Evolutionary conservation across 1,284 basidiomycete species (phyloP).

Genomic region (Termitomyces sp.): DNA sequence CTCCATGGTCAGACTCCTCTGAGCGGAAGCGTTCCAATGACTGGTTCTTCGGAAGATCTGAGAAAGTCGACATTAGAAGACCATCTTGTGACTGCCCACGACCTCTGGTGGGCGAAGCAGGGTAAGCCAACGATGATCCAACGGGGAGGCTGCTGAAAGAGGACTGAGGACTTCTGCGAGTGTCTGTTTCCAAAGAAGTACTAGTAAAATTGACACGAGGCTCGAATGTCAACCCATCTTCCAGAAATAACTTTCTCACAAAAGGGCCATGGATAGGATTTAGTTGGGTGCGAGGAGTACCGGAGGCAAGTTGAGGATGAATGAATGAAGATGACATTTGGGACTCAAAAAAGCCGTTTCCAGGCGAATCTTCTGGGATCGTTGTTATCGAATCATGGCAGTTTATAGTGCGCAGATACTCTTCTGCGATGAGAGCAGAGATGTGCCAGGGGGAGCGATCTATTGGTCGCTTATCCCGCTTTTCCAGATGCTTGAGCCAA

Average conservation of each 20-base stretch:
- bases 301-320: slow-evolving; percentile 13
- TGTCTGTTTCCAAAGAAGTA: slow-evolving; percentile 39
- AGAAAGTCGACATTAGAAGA: neutral
- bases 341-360: slow-evolving; percentile 26
- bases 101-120: slow-evolving; percentile 18
- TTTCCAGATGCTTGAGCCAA: slow-evolving; percentile 65
- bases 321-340: slow-evolving; percentile 29
- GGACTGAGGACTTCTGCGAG: slow-evolving; percentile 41
- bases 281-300: slow-evolving; percentile 25
- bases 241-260: slow-evolving; percentile 29
- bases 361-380: slow-evolving; percentile 37
- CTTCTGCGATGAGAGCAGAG: slow-evolving; percentile 63
- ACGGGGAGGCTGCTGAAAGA: slow-evolving; percentile 36
- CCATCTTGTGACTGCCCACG: slow-evolving; percentile 12
- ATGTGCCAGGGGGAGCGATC: slow-evolving; percentile 52
- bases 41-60: slow-evolving; percentile 1
- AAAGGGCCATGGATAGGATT: slow-evolving; percentile 36
- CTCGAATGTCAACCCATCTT: slow-evolving; percentile 46
- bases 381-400: slow-evolving; percentile 38
- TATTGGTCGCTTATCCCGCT: slow-evolving; percentile 26
- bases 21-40: slow-evolving; percentile 6
- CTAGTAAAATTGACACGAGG: slow-evolving; percentile 34
- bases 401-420: slow-evolving; percentile 42
- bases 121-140: slow-evolving; percentile 26
- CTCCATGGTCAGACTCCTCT: slow-evolving; percentile 7